These are phyloP conservation scores for Cyberlindnera samutprakarnensis DNA, from an alignment of 805 yeast genomes.

Conservation along the genomic window DNA sequence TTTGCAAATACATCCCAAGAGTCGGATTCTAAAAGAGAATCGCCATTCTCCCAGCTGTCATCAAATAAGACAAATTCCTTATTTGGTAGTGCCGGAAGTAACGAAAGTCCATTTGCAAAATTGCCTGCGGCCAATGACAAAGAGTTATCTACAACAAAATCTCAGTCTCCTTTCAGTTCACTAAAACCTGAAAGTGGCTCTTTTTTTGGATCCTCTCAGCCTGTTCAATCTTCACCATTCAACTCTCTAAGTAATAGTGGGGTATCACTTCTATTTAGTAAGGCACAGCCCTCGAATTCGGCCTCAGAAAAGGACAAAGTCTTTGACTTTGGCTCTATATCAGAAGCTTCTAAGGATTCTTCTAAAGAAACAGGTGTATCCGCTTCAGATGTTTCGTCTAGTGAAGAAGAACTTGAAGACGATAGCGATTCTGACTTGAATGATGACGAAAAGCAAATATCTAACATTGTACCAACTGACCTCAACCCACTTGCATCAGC, in stretches of 20 bases:
- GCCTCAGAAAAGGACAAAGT: neutral
- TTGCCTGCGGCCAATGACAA: constrained; percentile 13
- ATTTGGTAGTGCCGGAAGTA: constrained; percentile 13
- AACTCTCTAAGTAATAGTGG: neutral
- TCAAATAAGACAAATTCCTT: constrained; percentile 9
- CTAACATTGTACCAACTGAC: neutral
- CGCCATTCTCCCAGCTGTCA: constrained; percentile 7
- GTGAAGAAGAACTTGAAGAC: neutral
- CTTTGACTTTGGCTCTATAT: constrained; percentile 6
- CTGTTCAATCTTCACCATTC: neutral
- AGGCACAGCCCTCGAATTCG: neutral
- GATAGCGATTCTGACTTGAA: constrained; percentile 5
- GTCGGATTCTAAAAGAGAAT: neutral
- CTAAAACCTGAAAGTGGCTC: too few relatives aligned
- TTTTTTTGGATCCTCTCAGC: constrained; percentile 1
- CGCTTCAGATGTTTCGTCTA: neutral
- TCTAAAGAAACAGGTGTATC: neutral
- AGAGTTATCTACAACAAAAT: neutral
- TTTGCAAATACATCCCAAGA: neutral
- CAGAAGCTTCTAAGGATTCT: constrained; percentile 2
- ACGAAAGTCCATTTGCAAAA: constrained; percentile 18
- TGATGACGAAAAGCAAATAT: neutral
- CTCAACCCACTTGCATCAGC: neutral
- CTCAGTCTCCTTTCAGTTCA: constrained; percentile 6
- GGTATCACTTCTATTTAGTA: neutral